Evolutionary conservation across 352 stramenopile species (phyloP), one percentile per base, ranked within the genome.

Genomic region (Blastocystis sp.): DNA sequence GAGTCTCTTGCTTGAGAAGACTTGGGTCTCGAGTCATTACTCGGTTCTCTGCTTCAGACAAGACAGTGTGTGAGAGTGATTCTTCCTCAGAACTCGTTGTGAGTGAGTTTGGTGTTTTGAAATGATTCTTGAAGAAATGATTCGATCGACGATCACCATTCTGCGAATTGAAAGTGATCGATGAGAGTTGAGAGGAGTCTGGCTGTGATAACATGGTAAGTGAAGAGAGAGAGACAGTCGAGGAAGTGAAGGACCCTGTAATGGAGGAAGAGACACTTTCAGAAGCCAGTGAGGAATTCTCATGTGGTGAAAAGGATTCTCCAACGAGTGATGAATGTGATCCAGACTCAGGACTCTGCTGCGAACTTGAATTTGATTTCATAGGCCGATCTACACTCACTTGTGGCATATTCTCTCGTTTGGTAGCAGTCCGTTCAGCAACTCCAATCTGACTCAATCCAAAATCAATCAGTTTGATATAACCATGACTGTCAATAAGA

Each of bases 391-490:
- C 49, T 57, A 12, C 11, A 12, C 11, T 21, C 11, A 57, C 12
- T 12, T 12, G 21, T 21, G 49, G 49, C 11, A 57, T 21, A 21
- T 21, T 12, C 21, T 57, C 49, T 21, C 21, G 49, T 21, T 57
- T 57, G 11, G 12, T 21, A 21, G 21, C 49, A 21, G 21, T 21
- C 11, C 49, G 49, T 21, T 57, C 49, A 21, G 49, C 49, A 21
- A 57, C 81, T 43, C 90, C 39, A 49, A 91, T 90, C 56, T 92
- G 93, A 69, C 88, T 91, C 21, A 94, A 89, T 56, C 96, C 96
- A 24, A 99, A 90, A 91, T 99, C 97, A 5, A 95, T 98, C 57
- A 99, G 93, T 91, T 98, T 99, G 59, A 99, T 92, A 90, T 99
- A 96, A 37, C 97, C 97, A 56, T 96, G 92, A 7, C 93, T 93